Percentiles rank a stretch among this genome's conserved stretches.
phyloP scores from a whole-genome alignment of 176 grass and related monocot genomes.

The Oryza meridionalis region DNA sequence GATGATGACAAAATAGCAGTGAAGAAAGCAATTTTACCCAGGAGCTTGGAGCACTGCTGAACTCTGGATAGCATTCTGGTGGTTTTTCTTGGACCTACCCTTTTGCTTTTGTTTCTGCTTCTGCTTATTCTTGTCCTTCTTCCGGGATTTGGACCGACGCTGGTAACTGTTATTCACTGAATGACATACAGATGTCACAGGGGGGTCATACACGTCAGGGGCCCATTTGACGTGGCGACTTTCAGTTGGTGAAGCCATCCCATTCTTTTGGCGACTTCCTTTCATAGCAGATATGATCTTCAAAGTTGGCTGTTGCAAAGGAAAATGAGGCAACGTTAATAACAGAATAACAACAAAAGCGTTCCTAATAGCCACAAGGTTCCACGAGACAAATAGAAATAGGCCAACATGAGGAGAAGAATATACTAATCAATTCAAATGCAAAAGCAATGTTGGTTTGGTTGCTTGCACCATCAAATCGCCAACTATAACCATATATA shows the following conservation, averaged over 20 bases:
- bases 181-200: constrained; percentile 60
- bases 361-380: not conserved
- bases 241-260: constrained; percentile 29
- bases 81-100: constrained; percentile 52
- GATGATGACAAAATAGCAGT: not conserved
- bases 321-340: constrained; percentile 3
- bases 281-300: constrained; percentile 71
- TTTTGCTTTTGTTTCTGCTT: constrained; percentile 65
- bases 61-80: constrained; percentile 27
- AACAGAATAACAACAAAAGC: not conserved
- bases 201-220: constrained; percentile 71
- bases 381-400: constrained; percentile 1
- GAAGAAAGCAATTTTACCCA: constrained; percentile 39
- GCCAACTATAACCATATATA: not conserved
- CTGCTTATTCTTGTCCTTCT: constrained; percentile 60
- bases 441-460: not conserved
- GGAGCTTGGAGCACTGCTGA: constrained; percentile 27
- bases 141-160: constrained; percentile 51
- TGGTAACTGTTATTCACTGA: constrained; percentile 55
- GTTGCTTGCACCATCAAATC: not conserved
- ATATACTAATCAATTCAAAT: not conserved
- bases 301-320: constrained; percentile 8
- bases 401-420: not conserved
- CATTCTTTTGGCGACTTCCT: constrained; percentile 61
- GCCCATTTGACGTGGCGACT: constrained; percentile 63